Base-by-base conservation (phyloP, 202 grass and related monocot genomes). In the Panicum hallii region DNA sequence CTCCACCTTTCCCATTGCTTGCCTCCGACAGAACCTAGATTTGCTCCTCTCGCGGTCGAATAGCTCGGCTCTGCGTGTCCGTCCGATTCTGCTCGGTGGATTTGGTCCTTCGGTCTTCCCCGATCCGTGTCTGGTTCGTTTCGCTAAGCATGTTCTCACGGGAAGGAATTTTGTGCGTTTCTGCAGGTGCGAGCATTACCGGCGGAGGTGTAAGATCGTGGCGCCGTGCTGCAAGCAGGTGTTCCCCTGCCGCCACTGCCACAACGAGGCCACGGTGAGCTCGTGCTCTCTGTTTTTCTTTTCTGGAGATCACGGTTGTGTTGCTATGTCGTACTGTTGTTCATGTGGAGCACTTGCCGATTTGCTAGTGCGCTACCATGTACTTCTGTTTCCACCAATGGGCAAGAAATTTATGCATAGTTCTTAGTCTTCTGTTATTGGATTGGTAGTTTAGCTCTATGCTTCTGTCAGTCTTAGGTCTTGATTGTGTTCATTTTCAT, bases 161-260 rank as follows among this genome's bases (percentile, higher is more conserved):
- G 78, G 57, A 22, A 60, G 57, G 32, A 11, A 52, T 55, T 62
- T 22, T 40, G 30, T 42, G 57, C 1, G 9, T 20, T 43, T 42
- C 63, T 71, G 76, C 79, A 98, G 97, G 72, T 99, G 97, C 71
- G 77, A 85, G 72, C 97, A 99, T 84, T 99, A 99, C 50, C 90
- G 75, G 76, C 86, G 97, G 88, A 92, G 97, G 79, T 99, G 97
- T 68, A 96, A 92, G 88, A 96, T 99, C 87, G 89, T 94, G 74
- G 97, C 97, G 11, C 93, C 97, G 5, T 99, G 97, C 81, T 96
- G 97, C 89, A 85, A 87, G 61, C 79, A 99, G 84, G 74, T 92
- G 54, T 99, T 96, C 75, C 34, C 82, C 72, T 99, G 97, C 78
- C 97, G 97, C 86, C 97, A 96, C 83, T 99, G 93, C 86, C 97